A percentile compares a stretch with the other conserved stretches of the same genome.
Conservation (phyloP, 1,284 basidiomycete species). For the Ceratobasidium sp. region DNA sequence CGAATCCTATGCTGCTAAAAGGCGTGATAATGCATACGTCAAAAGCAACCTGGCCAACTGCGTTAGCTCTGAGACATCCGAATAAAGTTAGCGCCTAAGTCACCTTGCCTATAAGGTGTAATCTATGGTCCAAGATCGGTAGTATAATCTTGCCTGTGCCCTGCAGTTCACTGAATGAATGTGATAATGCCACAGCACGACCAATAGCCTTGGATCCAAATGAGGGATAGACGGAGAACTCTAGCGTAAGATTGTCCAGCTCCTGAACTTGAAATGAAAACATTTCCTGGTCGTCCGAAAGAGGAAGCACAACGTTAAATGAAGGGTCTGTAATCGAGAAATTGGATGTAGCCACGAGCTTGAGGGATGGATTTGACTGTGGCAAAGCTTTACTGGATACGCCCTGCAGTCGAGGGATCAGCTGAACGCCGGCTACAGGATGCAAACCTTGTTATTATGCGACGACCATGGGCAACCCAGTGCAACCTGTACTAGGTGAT, state of each 20-base stretch:
- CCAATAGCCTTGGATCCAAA: constrained; percentile 99
- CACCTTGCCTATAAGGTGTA: constrained; percentile 95
- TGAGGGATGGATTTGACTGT: constrained; percentile 70
- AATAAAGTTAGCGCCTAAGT: constrained; percentile 16
- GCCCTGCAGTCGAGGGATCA: constrained; percentile 56
- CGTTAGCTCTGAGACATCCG: constrained; percentile 3
- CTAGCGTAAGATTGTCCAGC: constrained; percentile 79
- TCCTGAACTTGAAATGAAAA: constrained; percentile 89
- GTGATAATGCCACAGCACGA: constrained; percentile 86
- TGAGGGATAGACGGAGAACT: constrained; percentile 96
- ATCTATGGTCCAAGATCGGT: constrained; percentile 89
- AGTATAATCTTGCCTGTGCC: constrained; percentile 63
- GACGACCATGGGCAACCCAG: constrained; percentile 70
- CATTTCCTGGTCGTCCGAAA: constrained; percentile 78
- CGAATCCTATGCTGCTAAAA: constrained; percentile 92
- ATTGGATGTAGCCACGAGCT: constrained; percentile 90
- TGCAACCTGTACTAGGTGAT: constrained; percentile 85
- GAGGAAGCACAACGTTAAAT: constrained; percentile 86
- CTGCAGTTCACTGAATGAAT: constrained; percentile 60
- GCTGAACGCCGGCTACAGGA: constrained; percentile 46
- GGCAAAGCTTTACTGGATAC: constrained; percentile 33
- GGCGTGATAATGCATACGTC: constrained; percentile 89
- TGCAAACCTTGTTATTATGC: constrained; percentile 41
- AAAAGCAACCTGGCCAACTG: constrained; percentile 74
- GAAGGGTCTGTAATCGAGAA: constrained; percentile 56